Percentiles rank a stretch among this genome's conserved stretches.
Conservation (phyloP, 1,284 basidiomycete genomes). For the Ustilago cynodontis region DNA sequence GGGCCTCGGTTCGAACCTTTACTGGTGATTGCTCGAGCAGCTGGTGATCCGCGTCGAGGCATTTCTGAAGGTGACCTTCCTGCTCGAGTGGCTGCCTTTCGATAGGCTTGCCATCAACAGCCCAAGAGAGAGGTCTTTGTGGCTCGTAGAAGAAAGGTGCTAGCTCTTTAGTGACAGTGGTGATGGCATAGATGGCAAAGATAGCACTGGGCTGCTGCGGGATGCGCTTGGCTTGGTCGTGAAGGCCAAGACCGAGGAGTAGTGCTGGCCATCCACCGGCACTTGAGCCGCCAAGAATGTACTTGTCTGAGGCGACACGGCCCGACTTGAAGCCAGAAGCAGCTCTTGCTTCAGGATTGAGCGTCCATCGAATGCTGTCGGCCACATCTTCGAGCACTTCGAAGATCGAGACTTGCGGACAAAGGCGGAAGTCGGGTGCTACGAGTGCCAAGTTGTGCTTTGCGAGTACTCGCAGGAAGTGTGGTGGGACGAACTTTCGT, state of each 20-base stretch:
- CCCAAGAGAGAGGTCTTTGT: constrained; percentile 52
- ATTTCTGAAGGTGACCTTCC: constrained; percentile 38
- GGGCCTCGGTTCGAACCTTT: constrained; percentile 43
- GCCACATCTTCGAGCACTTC: constrained; percentile 52
- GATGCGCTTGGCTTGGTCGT: constrained; percentile 26
- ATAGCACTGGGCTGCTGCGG: constrained; percentile 37
- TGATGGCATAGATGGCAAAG: constrained; percentile 57
- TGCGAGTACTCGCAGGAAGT: constrained; percentile 48
- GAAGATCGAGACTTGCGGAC: constrained; percentile 51
- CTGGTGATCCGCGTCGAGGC: constrained; percentile 26
- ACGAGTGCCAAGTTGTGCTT: constrained; percentile 43
- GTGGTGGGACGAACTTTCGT: constrained; percentile 54
- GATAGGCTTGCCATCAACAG: constrained; percentile 37
- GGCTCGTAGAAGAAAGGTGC: constrained; percentile 53
- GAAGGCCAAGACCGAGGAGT: constrained; percentile 48
- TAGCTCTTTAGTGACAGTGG: constrained; percentile 33
- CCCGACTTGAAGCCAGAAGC: constrained; percentile 32
- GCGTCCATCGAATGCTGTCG: constrained; percentile 46
- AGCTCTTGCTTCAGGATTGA: constrained; percentile 24
- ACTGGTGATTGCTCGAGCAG: constrained; percentile 19
- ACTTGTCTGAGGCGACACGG: constrained; percentile 26
- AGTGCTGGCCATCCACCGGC: constrained; percentile 57
- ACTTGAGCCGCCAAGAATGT: constrained; percentile 52
- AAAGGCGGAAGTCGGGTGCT: constrained; percentile 57
- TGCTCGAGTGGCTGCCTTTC: constrained; percentile 21